Base-by-base conservation (phyloP, 352 stramenopile genomes). In the Globisporangium cederbergense region DNA sequence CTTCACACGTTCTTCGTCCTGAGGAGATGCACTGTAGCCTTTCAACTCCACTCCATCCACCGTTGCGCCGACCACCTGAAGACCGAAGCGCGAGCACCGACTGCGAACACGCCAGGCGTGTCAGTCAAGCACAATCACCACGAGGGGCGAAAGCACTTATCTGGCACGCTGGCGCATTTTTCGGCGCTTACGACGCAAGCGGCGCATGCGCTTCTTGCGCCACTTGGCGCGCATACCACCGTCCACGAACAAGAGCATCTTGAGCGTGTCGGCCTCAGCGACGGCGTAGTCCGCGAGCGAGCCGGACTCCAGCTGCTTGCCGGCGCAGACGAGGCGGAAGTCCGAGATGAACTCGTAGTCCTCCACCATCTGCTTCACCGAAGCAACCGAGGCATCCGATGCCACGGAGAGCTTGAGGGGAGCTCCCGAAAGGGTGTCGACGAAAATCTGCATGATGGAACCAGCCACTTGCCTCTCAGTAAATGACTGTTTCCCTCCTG, bases 131-230 rank as follows among this genome's bases (percentile, higher is more conserved):
- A 14, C 49, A 54, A 32, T 54, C 49, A 54, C 49, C 28, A 54
- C 22, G 13, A 20, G 11, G 22, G 49, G 49, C 4, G 49, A 54
- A 54, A 32, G 63, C 63, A 79, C 85, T 97, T 99, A 99, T 95
- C 96, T 98, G 73, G 97, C 96, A 83, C 97, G 96, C 90, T 98
- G 95, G 81, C 97, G 93, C 97, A 99, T 99, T 96, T 99, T 99
- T 79, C 97, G 79, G 78, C 97, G 93, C 92, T 99, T 99, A 78
- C 97, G 91, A 75, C 96, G 93, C 70, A 99, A 89, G 75, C 97
- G 96, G 68, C 97, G 92, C 95, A 98, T 98, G 68, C 96, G 94
- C 96, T 99, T 99, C 92, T 99, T 99, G 69, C 90, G 88, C 96
- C 96, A 99, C 93, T 99, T 98, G 75, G 80, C 83, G 78, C 95